Base-by-base conservation (phyloP, 176 grass and related monocot genomes). In the Oryza officinalis region DNA sequence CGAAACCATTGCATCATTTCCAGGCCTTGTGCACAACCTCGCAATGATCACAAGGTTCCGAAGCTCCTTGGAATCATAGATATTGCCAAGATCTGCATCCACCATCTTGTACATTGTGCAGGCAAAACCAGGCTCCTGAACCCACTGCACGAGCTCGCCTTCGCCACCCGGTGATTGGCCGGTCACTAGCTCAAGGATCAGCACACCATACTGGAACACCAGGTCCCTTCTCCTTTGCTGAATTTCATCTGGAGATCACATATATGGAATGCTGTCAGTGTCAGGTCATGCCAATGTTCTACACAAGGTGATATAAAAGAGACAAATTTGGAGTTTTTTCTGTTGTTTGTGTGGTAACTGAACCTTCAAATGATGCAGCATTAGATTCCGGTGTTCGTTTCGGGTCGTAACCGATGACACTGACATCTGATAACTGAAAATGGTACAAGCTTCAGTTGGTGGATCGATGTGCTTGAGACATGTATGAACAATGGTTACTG, bases 141-240 rank as follows among this genome's bases (percentile, higher is more conserved):
- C 88, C 93, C 91, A 94, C 76, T 65, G 93, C 64, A 99, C 87
- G 43, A 96, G 86, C 77, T 99, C 97, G 22, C 86, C 86, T 80
- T 96, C 89, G 66, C 74, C 86, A 40, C 90, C 84, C 31, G 92
- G 81, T 9, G 93, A 94, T 72, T 96, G 96, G 15, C 93, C 93
- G 20, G 96, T 99, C 80, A 99, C 85, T 17, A 99, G 93, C 89
- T 99, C 96, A 66, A 99, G 93, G 54, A 99, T 65, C 81, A 99
- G 83, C 69, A 94, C 87, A 35, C 96, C 96, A 75, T 95, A 99
- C 92, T 94, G 89, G 84, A 92, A 99, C 78, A 92, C 83, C 68
- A 94, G 37, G 1, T 83, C 89, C 75, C 44, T 85, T 23, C 88
- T 80, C 83, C 84, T 83, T 80, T 79, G 96, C 80, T 94, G 86